Evolutionary conservation across 1,284 basidiomycete species (phyloP), one percentile per base, ranked within the genome.

Genomic region (Meira miltonrushii): DNA sequence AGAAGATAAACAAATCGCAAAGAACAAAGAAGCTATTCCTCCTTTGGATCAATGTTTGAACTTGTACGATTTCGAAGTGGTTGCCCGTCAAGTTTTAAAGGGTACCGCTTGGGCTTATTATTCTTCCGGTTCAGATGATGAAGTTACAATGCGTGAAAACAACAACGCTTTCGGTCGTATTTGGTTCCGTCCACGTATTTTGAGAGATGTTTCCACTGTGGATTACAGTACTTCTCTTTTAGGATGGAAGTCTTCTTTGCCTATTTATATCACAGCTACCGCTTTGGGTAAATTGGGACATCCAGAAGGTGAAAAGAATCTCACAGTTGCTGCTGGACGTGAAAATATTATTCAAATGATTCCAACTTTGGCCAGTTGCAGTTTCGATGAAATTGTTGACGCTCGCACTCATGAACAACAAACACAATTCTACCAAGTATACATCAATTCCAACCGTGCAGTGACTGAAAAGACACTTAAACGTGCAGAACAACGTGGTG

Each of bases 111-210:
- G 75, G 75, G 75, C 75, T 0, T 78, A 78, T 71, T 78, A 78
- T 63, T 77, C 74, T 10, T 74, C 71, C 7, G 75, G 74, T 21
- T 72, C 75, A 1, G 75, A 92, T 88, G 39, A 85, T 84, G 79
- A 71, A 47, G 76, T 80, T 57, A 80, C 80, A 8, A 75, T 80
- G 78, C 83, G 92, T 23, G 92, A 96, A 79, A 95, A 95, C 75
- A 87, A 88, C 59, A 83, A 85, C 51, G 90, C 90, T 0, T 96
- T 88, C 76, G 90, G 88, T 85, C 88, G 89, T 57, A 84, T 96
- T 68, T 96, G 92, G 92, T 95, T 96, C 82, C 84, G 92, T 15
- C 92, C 92, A 11, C 85, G 91, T 13, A 83, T 96, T 44, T 81
- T 96, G 9, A 84, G 90, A 23, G 85, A 95, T 71, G 91, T 96